A percentile compares a stretch with the other conserved stretches of the same genome.
These are phyloP conservation scores for Sugiyamaella valdiviana DNA, from an alignment of 805 yeast species.

Conservation along the genomic window DNA sequence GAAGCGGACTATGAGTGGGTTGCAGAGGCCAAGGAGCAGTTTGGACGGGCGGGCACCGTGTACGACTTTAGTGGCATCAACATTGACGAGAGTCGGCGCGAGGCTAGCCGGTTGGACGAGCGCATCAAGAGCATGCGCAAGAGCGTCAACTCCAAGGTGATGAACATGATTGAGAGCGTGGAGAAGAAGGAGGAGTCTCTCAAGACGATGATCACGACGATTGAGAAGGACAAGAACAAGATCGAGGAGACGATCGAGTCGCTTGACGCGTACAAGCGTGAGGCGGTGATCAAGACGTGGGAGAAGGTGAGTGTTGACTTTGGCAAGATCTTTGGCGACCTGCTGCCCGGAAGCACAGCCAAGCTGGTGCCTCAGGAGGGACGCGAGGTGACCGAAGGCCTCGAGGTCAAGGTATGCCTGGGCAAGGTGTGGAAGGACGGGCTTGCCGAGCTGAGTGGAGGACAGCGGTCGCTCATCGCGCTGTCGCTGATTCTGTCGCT, in stretches of 20 bases:
- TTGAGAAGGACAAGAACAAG: slow-evolving; percentile 81
- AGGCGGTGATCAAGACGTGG: slow-evolving; percentile 79
- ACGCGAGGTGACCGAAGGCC: slow-evolving; percentile 81
- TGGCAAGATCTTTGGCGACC: slow-evolving; percentile 82
- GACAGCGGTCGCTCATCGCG: slow-evolving; percentile 92
- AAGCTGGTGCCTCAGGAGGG: slow-evolving; percentile 76
- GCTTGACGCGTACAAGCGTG: slow-evolving; percentile 76
- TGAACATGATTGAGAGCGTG: slow-evolving; percentile 86
- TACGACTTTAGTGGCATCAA: slow-evolving; percentile 35
- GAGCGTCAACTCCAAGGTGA: slow-evolving; percentile 76
- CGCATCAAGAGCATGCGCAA: slow-evolving; percentile 65
- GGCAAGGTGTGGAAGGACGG: slow-evolving; percentile 96
- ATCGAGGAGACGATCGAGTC: slow-evolving; percentile 82
- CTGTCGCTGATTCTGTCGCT: slow-evolving; percentile 86
- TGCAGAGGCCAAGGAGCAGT: slow-evolving; percentile 47
- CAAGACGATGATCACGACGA: slow-evolving; percentile 74
- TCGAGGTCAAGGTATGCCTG: slow-evolving; percentile 81
- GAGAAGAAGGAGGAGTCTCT: slow-evolving; percentile 79
- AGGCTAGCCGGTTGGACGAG: slow-evolving; percentile 50
- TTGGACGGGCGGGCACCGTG: slow-evolving; percentile 31
- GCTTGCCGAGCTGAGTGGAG: slow-evolving; percentile 91
- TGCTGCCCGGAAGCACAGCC: slow-evolving; percentile 85
- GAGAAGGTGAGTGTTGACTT: slow-evolving; percentile 81
- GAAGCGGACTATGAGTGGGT: slow-evolving; percentile 66
- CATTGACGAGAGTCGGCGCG: slow-evolving; percentile 53